Percentiles rank a stretch among this genome's conserved stretches.
Conservation (phyloP, 2,329 filamentous ascomycete species). For the Gyromitra esculenta region DNA sequence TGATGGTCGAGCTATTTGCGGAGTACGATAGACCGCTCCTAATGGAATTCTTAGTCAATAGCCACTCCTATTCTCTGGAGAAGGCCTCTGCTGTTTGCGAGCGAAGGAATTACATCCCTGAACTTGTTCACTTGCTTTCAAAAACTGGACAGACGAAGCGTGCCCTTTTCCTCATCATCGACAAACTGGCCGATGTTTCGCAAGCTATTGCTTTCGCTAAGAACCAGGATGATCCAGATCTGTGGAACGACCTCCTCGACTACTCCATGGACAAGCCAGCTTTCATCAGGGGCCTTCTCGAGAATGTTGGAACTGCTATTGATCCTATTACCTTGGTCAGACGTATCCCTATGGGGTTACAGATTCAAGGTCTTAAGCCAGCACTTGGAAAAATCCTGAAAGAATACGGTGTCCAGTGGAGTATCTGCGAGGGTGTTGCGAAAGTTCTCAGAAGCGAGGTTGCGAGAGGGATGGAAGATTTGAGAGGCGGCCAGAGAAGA, state of each 20-base stretch:
- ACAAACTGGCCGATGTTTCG: conserved; percentile 87
- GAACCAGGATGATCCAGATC: conserved; percentile 86
- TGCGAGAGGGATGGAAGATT: conserved; percentile 78
- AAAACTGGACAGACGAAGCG: conserved; percentile 95
- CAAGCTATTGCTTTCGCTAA: conserved; percentile 96
- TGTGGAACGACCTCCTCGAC: conserved; percentile 93
- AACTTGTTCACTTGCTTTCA: conserved; percentile 94
- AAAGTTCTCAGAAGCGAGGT: conserved; percentile 89
- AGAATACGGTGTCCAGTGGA: conserved; percentile 94
- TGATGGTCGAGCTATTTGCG: conserved; percentile 86
- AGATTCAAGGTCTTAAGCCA: conserved; percentile 88
- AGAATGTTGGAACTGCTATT: conserved; percentile 93
- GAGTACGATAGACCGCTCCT: conserved; percentile 80
- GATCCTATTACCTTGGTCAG: conserved; percentile 90
- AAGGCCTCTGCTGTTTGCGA: conserved; percentile 84
- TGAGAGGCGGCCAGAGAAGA: conserved; percentile 80
- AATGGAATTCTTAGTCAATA: conserved; percentile 86
- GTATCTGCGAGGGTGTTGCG: conserved; percentile 89
- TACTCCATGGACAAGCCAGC: conserved; percentile 98
- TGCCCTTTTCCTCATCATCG: conserved; percentile 90
- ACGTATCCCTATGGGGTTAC: conserved; percentile 89
- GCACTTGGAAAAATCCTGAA: conserved; percentile 90
- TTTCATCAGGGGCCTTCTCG: conserved; percentile 90
- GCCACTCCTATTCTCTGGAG: conserved; percentile 88
- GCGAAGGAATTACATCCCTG: conserved; percentile 79